phyloP scores from a whole-genome alignment of 1,284 basidiomycete species.

The Puccinia horiana region DNA sequence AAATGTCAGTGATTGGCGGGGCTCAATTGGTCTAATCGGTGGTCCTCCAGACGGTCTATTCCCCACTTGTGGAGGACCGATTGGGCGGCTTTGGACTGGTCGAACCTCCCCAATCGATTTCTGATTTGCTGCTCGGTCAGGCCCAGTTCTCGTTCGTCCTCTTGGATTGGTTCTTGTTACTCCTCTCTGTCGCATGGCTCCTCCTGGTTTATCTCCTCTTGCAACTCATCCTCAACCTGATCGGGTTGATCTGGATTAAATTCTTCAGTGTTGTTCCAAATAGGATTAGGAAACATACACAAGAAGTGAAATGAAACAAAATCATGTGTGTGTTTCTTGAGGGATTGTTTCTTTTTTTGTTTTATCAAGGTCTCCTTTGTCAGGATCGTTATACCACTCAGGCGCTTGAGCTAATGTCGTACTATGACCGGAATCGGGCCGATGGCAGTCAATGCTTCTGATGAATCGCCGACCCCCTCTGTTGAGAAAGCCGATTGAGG shows the following conservation, averaged over 20 bases:
- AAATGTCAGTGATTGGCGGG: background rate
- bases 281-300: too few species aligned
- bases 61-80: background rate
- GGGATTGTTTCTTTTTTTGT: too few species aligned
- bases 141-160: background rate
- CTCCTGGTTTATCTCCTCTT: slow-evolving; percentile 4
- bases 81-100: background rate
- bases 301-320: too few species aligned
- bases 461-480: background rate
- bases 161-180: slow-evolving; percentile 27
- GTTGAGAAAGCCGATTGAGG: background rate
- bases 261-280: too few species aligned
- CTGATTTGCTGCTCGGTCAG: slow-evolving; percentile 17
- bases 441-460: background rate
- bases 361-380: too few species aligned
- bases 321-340: too few species aligned
- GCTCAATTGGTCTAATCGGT: slow-evolving; percentile 9
- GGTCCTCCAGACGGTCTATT: background rate
- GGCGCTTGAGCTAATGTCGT: too few species aligned
- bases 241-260: too few species aligned
- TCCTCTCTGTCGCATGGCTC: slow-evolving; percentile 20
- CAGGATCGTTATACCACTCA: too few species aligned
- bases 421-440: too few species aligned
- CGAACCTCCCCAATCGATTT: background rate
- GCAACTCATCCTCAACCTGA: background rate